Conservation (phyloP, 495 filamentous ascomycete species). For the Podospora fimiseda region DNA sequence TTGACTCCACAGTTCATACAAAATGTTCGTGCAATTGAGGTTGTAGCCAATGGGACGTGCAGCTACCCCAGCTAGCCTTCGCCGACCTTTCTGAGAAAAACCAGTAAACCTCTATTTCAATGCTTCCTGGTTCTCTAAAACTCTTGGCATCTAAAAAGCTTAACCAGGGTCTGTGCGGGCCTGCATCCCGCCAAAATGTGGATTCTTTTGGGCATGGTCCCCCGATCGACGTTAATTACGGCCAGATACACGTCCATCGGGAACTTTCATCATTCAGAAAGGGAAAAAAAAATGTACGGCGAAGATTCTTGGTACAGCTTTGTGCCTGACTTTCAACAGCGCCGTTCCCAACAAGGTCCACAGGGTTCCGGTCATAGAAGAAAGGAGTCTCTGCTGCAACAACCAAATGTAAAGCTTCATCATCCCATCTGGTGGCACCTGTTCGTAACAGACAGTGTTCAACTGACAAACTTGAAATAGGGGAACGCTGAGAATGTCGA, state of each 20-base stretch:
- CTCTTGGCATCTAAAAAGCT: background rate
- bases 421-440: background rate
- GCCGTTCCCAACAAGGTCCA: constrained; percentile 24
- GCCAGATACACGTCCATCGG: background rate
- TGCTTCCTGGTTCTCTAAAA: background rate
- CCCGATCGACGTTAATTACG: background rate
- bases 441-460: no score
- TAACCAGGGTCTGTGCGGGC: background rate
- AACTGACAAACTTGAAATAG: constrained; percentile 19
- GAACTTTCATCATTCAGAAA: background rate
- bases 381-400: constrained; percentile 59
- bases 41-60: no score
- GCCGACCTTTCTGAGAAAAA: no score
- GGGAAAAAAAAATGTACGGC: constrained; percentile 65
- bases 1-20: no score
- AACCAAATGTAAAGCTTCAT: constrained; percentile 54
- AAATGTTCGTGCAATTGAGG: no score
- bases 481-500: constrained; percentile 34
- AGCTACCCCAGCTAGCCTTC: no score
- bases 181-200: background rate
- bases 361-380: constrained; percentile 48
- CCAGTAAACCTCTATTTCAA: background rate
- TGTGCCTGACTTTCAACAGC: constrained; percentile 48
- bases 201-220: background rate
- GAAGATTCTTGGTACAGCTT: constrained; percentile 70